Base-by-base conservation (phyloP, 805 yeast genomes). In the Starmerella ratchasimensis region DNA sequence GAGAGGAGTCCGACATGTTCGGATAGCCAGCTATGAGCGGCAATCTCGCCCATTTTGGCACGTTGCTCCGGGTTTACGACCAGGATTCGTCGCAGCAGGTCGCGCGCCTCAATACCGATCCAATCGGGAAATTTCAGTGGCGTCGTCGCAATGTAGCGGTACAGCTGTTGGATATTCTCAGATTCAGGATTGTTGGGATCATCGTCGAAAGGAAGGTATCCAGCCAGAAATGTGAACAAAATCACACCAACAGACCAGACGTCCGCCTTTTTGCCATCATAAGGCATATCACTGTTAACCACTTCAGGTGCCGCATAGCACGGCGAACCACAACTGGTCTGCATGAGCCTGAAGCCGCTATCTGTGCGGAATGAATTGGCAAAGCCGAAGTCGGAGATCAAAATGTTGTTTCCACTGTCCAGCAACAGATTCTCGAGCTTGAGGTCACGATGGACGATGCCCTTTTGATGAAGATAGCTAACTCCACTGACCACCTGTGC, bases 301-400 rank as follows among this genome's bases (percentile, higher is more conserved):
- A 90, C 63, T 56, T 90, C 98, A 0, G 98, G 98, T 1, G 98
- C 98, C 0, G 98, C 98, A 59, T 88, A 88, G 58, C 98, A 88
- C 1, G 98, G 98, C 3, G 94, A 82, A 1, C 98, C 98, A 58
- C 98, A 88, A 26, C 86, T 74, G 1, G 97, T 88, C 55, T 76
- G 76, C 97, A 88, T 90, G 31, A 82, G 62, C 56, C 83, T 94
- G 42, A 30, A 28, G 26, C 43, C 43, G 39, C 46, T 45, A 13
- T 50, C 43, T 15, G 49, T 46, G 33, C 53, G 45, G 60, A 76
- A 90, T 21, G 88, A 77, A 59, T 90, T 90, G 26, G 93, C 98
- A 60, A 90, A 90, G 0, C 96, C 96, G 58, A 84, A 84, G 61
- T 84, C 96, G 14, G 93, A 77, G 37, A 84, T 82, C 35, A 84